These are phyloP conservation scores for Globisporangium orthogonon DNA, from an alignment of 352 stramenopile genomes.

Conservation along the genomic window DNA sequence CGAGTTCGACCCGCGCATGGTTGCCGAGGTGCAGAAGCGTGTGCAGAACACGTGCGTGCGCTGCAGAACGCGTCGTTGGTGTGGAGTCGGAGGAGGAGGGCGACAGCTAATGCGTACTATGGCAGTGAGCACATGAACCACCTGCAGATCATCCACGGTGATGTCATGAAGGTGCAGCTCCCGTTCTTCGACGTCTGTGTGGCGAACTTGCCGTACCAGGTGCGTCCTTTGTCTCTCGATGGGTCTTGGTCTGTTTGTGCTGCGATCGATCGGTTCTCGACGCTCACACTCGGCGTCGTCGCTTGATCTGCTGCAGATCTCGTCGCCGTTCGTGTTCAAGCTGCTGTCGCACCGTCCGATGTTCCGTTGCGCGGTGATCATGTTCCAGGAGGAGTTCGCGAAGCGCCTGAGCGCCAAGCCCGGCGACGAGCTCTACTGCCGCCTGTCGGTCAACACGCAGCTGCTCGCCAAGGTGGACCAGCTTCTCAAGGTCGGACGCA, in stretches of 20 bases:
- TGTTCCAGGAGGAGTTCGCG: conserved; percentile 99
- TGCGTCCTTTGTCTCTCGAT: conserved; percentile 6
- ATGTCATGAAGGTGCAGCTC: conserved; percentile 98
- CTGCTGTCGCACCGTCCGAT: conserved; percentile 95
- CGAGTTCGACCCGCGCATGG: conserved; percentile 98
- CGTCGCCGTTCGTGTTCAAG: conserved; percentile 98
- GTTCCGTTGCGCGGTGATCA: conserved; percentile 99
- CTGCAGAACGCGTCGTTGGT: background rate
- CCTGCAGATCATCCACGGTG: conserved; percentile 98
- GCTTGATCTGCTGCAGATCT: conserved; percentile 75
- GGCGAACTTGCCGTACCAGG: conserved; percentile 98
- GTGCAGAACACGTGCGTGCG: conserved; percentile 91
- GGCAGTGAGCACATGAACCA: conserved; percentile 86
- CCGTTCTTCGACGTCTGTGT: conserved; percentile 99
- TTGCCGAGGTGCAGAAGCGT: conserved; percentile 98
- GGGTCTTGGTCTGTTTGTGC: too few relatives aligned
- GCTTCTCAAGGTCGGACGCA: conserved; percentile 96
- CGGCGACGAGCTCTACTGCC: conserved; percentile 97
- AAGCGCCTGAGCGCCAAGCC: conserved; percentile 96
- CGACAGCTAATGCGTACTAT: background rate
- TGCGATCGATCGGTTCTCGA: background rate
- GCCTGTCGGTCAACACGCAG: conserved; percentile 98
- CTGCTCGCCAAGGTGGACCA: conserved; percentile 98
- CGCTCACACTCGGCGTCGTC: background rate
- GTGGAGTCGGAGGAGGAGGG: background rate